These are phyloP conservation scores for Nannochloropsis salina DNA, from an alignment of 108 stramenopile species.

Conservation along the genomic window DNA sequence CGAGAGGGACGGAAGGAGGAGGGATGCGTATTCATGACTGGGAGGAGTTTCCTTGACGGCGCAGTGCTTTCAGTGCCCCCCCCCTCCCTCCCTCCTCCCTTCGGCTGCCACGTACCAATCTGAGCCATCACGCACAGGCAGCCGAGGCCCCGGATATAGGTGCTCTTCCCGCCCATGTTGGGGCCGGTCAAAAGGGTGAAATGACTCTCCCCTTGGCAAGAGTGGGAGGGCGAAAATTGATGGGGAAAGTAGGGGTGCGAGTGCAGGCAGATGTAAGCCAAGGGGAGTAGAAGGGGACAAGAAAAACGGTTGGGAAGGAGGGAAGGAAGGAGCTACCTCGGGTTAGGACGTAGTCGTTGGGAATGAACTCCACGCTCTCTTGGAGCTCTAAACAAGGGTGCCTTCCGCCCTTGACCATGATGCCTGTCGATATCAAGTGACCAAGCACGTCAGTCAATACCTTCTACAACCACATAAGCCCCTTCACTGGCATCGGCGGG, in stretches of 20 bases:
- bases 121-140: slow-evolving; percentile 90
- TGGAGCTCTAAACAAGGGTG: slow-evolving; percentile 95
- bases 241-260: neutral
- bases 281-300: neutral
- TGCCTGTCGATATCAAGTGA: too few species aligned
- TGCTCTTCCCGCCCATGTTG: slow-evolving; percentile 92
- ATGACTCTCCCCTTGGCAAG: slow-evolving; percentile 61
- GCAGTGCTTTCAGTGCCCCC: neutral
- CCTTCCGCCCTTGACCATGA: slow-evolving; percentile 64
- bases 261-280: neutral
- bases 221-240: slow-evolving; percentile 26
- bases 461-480: too few species aligned
- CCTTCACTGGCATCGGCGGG: too few species aligned
- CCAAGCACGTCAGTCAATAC: too few species aligned
- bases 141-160: slow-evolving; percentile 90
- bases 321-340: neutral
- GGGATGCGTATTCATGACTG: neutral
- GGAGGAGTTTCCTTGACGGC: neutral
- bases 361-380: slow-evolving; percentile 80
- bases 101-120: slow-evolving; percentile 68
- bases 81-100: neutral
- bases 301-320: neutral
- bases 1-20: neutral
- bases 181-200: slow-evolving; percentile 89
- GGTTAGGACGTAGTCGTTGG: slow-evolving; percentile 70